phyloP scores from a whole-genome alignment of 2,329 filamentous ascomycete genomes.

The Hymenoscyphus repandus region DNA sequence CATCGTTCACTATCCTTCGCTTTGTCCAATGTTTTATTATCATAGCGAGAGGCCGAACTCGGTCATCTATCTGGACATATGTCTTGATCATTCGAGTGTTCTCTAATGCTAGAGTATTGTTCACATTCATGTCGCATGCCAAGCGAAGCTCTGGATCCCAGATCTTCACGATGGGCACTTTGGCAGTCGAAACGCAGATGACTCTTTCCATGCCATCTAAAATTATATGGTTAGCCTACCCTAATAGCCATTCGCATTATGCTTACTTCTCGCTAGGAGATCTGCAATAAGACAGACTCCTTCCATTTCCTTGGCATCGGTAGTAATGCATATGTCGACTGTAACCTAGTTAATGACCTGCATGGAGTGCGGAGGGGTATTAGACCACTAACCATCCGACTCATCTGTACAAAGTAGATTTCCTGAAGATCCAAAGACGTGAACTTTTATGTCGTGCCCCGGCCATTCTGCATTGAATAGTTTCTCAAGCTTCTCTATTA shows the following conservation, averaged over 20 bases:
- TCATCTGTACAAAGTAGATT: conserved; percentile 93
- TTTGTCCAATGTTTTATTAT: conserved; percentile 98
- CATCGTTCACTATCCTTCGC: conserved; percentile 87
- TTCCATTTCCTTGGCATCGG: conserved; percentile 79
- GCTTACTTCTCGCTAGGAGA: conserved; percentile 76
- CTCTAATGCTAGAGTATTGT: conserved; percentile 89
- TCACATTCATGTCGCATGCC: conserved; percentile 97
- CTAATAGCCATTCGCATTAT: conserved; percentile 4
- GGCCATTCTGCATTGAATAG: conserved; percentile 91
- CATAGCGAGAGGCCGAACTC: conserved; percentile 90
- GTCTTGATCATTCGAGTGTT: conserved; percentile 98
- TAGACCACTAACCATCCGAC: conserved; percentile 70
- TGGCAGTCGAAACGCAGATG: conserved; percentile 88
- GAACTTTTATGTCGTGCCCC: conserved; percentile 80
- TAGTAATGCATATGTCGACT: conserved; percentile 99
- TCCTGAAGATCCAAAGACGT: conserved; percentile 96
- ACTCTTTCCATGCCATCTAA: conserved; percentile 96
- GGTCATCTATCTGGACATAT: conserved; percentile 88
- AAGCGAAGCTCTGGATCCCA: conserved; percentile 92
- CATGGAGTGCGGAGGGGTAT: not conserved
- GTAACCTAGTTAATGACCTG: conserved; percentile 7
- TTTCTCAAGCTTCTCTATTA: conserved; percentile 83
- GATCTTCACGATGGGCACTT: conserved; percentile 97
- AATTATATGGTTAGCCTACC: conserved; percentile 32
- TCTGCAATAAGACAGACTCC: conserved; percentile 87